These are phyloP conservation scores for Tylopilus cervinicoccineus DNA, from an alignment of 768 basidiomycete species.

Conservation along the genomic window DNA sequence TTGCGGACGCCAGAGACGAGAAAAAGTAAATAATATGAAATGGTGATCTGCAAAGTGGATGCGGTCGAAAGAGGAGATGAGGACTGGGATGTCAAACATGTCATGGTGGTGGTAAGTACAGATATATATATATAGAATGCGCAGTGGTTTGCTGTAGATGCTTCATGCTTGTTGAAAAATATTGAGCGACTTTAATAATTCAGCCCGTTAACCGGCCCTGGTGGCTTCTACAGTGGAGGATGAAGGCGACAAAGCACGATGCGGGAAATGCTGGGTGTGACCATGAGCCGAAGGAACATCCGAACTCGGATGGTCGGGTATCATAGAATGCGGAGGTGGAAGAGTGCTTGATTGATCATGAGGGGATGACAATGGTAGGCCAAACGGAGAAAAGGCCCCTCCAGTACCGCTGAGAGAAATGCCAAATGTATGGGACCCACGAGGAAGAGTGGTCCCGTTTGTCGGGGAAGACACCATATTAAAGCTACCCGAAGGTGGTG, in stretches of 20 bases:
- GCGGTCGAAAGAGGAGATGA: slow-evolving; percentile 26
- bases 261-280: slow-evolving; percentile 36
- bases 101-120: slow-evolving; percentile 36
- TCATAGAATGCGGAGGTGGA: slow-evolving; percentile 31
- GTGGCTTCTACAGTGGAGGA: slow-evolving; percentile 37
- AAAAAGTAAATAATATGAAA: slow-evolving; percentile 29
- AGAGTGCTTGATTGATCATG: slow-evolving; percentile 25
- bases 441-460: slow-evolving; percentile 25
- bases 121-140: slow-evolving; percentile 39
- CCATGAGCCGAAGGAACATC: slow-evolving; percentile 30
- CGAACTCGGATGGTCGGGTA: slow-evolving; percentile 34
- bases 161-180: slow-evolving; percentile 37
- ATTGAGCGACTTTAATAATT: slow-evolving; percentile 37
- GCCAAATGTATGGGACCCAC: slow-evolving; percentile 31
- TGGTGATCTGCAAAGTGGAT: slow-evolving; percentile 27
- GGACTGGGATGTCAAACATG: slow-evolving; percentile 32
- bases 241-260: slow-evolving; percentile 37
- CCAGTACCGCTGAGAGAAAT: slow-evolving; percentile 27
- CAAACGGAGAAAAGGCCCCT: slow-evolving; percentile 30
- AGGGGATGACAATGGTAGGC: slow-evolving; percentile 31
- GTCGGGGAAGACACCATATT: slow-evolving; percentile 25
- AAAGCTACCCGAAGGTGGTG: slow-evolving; percentile 28
- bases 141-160: slow-evolving; percentile 38
- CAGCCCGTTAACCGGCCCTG: slow-evolving; percentile 37
- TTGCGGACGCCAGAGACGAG: slow-evolving; percentile 21